phyloP scores from a whole-genome alignment of 352 stramenopile genomes.

The Thalassiosira hispida region DNA sequence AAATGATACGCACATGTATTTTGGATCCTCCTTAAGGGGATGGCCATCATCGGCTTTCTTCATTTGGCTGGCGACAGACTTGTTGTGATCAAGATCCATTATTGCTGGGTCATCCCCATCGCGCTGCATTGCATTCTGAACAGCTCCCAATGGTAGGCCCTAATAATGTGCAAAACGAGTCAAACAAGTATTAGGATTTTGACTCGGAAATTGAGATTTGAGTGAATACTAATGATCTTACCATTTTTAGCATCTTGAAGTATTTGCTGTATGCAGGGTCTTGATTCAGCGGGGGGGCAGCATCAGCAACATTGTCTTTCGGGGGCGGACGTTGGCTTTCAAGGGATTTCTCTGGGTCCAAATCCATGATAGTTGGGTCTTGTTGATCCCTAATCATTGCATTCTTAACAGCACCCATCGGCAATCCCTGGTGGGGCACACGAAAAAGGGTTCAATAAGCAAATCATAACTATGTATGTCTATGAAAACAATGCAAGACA shows the following conservation, averaged over 20 bases:
- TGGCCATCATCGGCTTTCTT: constrained; percentile 40
- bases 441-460: neutral
- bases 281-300: constrained; percentile 65
- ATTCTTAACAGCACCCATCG: constrained; percentile 76
- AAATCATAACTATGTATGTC: constrained; percentile 4
- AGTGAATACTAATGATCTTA: constrained; percentile 9
- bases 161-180: neutral
- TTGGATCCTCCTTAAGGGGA: constrained; percentile 76
- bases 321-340: constrained; percentile 34
- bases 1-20: constrained; percentile 52
- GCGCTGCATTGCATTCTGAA: constrained; percentile 92
- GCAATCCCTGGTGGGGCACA: constrained; percentile 77
- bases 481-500: neutral
- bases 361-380: constrained; percentile 70
- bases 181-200: no score
- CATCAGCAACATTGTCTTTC: constrained; percentile 45
- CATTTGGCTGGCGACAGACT: constrained; percentile 53
- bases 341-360: constrained; percentile 64
- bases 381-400: constrained; percentile 71
- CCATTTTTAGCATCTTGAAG: constrained; percentile 82
- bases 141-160: constrained; percentile 86
- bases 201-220: no score
- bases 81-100: constrained; percentile 78
- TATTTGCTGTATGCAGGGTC: constrained; percentile 80
- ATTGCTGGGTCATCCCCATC: constrained; percentile 83